Evolutionary conservation across 441 rosid species (phyloP), one percentile per base, ranked within the genome.

Genomic region (Adansonia madagascariensis): DNA sequence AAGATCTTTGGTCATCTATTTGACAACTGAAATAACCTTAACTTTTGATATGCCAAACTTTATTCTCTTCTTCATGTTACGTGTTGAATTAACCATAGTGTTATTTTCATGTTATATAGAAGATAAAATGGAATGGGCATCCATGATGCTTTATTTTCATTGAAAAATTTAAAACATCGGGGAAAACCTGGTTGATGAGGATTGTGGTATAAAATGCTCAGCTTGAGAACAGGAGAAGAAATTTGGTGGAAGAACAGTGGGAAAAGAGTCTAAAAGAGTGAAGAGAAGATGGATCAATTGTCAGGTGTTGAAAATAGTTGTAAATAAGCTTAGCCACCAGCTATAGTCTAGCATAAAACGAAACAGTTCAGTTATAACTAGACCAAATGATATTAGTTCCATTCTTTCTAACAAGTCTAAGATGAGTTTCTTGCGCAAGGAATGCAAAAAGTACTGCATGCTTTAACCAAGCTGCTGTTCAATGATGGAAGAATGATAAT

Each of bases 261-360:
- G 56, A 27, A 7, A 73, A 41, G 44, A 50, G 74, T 60, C 55
- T 20, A 15, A 44, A 43, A 53, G 18, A 27, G 39, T 35, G 46
- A 31, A 17, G 65, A 6, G 65, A 9, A 74, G 77, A 74, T 60
- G 41, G 65, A 44, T 60, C 15, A 74, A 44, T 39, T 60, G 12
- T 47, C 18, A 50, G 44, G 39, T 61, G 69, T 74, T 7, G 20
- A 74, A 35, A 62, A 11, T 39, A 35, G 75, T 72, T 72, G 8
- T 72, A 72, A 55, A 35, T 53, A 53, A 50, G 75, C 69, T 64
- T 64, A 64, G 14, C 61, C 44, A 69, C 60, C 12, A 50, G 60
- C 14, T 27, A 27, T 50, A 31, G 14, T 69, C 61, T 71, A 52
- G 47, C 24, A 66, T 43, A 66, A 43, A 17, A 47, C 43, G 4